Evolutionary conservation across 805 yeast genomes (phyloP), one percentile per base, ranked within the genome.

Genomic region (Schwanniomyces polymorphus): DNA sequence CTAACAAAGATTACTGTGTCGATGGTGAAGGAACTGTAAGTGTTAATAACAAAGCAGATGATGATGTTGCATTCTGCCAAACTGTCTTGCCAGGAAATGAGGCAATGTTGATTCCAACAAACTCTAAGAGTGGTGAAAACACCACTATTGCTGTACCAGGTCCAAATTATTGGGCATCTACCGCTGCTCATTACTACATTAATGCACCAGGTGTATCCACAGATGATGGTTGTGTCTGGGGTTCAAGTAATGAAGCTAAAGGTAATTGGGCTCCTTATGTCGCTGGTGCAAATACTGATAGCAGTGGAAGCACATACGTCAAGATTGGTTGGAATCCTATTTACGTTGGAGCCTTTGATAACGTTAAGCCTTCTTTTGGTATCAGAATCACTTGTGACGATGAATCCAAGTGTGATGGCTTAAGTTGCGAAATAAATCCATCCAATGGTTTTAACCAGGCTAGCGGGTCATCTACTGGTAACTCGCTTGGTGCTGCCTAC

Each of bases 261-360:
- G 97, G 97, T 48, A 90, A 90, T 78, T 91, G 97, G 97, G 70
- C 96, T 12, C 96, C 97, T 25, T 90, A 88, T 57, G 96, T 91
- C 53, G 95, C 94, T 12, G 97, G 97, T 53, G 89, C 91, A 50
- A 90, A 90, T 73, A 81, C 81, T 75, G 96, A 88, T 64, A 67
- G 65, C 51, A 68, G 60, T 49, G 85, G 88, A 27, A 79, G 80
- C 63, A 90, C 97, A 3, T 90, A 55, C 63, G 88, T 88, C 54
- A 91, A 88, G 69, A 80, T 90, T 63, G 96, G 92, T 40, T 89
- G 96, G 96, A 90, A 90, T 67, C 97, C 97, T 12, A 79, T 86
- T 47, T 88, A 88, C 66, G 65, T 87, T 57, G 92, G 86, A 53
- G 74, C 74, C 43, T 86, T 84, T 72, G 71, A 74, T 52, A 66